Percentiles rank a stretch among this genome's conserved stretches.
Evolutionary conservation across 1,284 basidiomycete genomes (phyloP).

Genomic region (Tilletia setariae): DNA sequence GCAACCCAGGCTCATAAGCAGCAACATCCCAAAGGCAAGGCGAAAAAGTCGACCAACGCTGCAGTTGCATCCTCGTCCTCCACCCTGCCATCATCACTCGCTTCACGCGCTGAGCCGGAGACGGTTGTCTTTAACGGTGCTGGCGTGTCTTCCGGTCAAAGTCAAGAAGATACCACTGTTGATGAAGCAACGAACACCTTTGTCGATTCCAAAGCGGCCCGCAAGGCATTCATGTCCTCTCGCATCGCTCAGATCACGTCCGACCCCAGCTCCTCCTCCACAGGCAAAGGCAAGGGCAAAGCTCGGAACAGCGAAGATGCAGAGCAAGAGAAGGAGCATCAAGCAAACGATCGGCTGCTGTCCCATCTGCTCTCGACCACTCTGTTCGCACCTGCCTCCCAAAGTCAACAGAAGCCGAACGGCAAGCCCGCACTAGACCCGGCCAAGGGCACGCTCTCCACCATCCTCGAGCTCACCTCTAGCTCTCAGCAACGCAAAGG

Average conservation of each 20-base stretch:
- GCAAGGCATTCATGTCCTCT: conserved; percentile 15
- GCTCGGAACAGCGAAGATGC: conserved; percentile 17
- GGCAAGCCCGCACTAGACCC: conserved; percentile 27
- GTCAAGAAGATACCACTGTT: neutral
- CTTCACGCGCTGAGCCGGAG: neutral
- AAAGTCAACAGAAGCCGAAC: conserved; percentile 19
- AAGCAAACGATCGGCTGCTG: conserved; percentile 47
- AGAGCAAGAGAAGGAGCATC: conserved; percentile 42
- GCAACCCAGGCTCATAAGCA: neutral
- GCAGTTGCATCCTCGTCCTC: neutral
- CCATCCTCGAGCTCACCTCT: conserved; percentile 26
- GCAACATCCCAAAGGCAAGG: neutral
- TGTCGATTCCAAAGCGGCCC: conserved; percentile 5
- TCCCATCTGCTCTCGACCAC: conserved; percentile 49
- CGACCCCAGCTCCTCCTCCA: neutral
- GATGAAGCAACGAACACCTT: conserved; percentile 1
- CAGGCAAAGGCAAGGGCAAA: conserved; percentile 10
- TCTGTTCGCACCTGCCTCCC: conserved; percentile 46
- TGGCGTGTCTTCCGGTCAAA: neutral
- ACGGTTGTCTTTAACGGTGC: neutral
- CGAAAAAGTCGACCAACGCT: neutral
- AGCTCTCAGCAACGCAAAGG: conserved; percentile 29
- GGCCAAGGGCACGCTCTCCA: conserved; percentile 35
- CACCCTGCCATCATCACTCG: neutral
- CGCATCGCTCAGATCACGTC: neutral